These are phyloP conservation scores for Apiospora marii DNA, from an alignment of 2,329 filamentous ascomycete genomes.

Conservation along the genomic window DNA sequence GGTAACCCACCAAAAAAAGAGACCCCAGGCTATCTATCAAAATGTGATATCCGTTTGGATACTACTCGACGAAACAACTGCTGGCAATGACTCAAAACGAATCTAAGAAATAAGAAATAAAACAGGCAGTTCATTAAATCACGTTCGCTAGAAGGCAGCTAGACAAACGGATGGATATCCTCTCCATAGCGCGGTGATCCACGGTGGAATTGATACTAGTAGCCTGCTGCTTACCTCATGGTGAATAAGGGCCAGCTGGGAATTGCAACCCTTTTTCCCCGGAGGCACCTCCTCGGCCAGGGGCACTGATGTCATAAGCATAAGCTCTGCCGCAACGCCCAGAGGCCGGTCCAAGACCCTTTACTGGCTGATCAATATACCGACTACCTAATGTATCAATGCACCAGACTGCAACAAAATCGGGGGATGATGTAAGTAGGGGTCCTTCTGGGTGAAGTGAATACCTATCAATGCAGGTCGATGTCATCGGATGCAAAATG, in stretches of 20 bases:
- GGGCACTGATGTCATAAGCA: conserved; percentile 4
- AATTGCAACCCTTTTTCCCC: not conserved
- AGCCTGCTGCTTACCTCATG: conserved; percentile 8
- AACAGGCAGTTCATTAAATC: not conserved
- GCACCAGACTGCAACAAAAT: too few relatives aligned
- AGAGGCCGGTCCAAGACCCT: too few relatives aligned
- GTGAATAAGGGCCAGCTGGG: not conserved
- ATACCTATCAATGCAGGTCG: not conserved
- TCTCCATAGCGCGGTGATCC: not conserved
- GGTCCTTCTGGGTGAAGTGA: not conserved
- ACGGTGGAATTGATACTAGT: not conserved
- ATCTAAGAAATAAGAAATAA: not conserved
- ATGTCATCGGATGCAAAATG: not conserved
- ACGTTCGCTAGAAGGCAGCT: not conserved
- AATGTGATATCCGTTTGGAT: not conserved
- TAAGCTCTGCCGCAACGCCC: not conserved
- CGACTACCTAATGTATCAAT: too few relatives aligned
- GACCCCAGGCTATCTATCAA: not conserved
- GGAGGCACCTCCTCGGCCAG: not conserved
- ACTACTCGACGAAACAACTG: not conserved
- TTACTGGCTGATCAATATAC: not conserved
- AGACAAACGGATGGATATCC: not conserved
- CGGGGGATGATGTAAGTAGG: too few relatives aligned
- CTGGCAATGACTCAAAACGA: not conserved
- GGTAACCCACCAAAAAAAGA: not conserved